Conservation (phyloP, 192 early-diverging fungal species). For the Helicostylum pulchrum region DNA sequence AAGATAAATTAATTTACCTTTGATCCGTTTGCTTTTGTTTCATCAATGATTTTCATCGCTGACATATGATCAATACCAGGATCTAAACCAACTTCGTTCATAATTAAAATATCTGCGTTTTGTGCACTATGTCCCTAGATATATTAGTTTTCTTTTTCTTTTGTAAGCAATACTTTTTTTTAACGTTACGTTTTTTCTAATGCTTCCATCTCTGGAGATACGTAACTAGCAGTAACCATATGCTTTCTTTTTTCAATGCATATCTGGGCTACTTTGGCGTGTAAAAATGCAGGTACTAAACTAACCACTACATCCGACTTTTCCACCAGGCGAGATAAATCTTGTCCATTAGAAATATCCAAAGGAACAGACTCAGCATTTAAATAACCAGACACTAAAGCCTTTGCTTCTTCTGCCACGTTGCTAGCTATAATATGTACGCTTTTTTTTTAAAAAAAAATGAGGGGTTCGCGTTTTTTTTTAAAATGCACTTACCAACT, state of each 20-base stretch:
- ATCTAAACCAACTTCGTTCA: slow-evolving; percentile 98
- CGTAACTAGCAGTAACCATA: slow-evolving; percentile 95
- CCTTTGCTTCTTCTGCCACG: slow-evolving; percentile 63
- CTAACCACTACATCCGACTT: slow-evolving; percentile 84
- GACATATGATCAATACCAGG: slow-evolving; percentile 98
- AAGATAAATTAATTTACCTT: slow-evolving; percentile 1
- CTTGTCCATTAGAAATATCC: slow-evolving; percentile 65
- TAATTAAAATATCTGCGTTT: slow-evolving; percentile 77
- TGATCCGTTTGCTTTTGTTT: slow-evolving; percentile 12
- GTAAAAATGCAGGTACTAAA: slow-evolving; percentile 85
- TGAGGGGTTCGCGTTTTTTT: neutral
- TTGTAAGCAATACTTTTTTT: too few species aligned
- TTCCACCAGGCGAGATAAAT: slow-evolving; percentile 59
- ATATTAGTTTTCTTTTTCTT: neutral
- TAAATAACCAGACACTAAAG: slow-evolving; percentile 56
- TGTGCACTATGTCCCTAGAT: slow-evolving; percentile 50
- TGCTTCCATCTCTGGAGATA: slow-evolving; percentile 85
- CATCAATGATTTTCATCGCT: slow-evolving; percentile 92
- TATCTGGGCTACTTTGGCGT: slow-evolving; percentile 68
- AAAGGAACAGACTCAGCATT: slow-evolving; percentile 63
- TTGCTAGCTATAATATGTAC: slow-evolving; percentile 65
- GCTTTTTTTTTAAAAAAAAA: neutral
- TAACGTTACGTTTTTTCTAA: slow-evolving; percentile 62
- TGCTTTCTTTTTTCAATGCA: slow-evolving; percentile 84
- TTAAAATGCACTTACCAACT: slow-evolving; percentile 52